Conservation (phyloP, 768 basidiomycete genomes). For the Piloderma croceum region DNA sequence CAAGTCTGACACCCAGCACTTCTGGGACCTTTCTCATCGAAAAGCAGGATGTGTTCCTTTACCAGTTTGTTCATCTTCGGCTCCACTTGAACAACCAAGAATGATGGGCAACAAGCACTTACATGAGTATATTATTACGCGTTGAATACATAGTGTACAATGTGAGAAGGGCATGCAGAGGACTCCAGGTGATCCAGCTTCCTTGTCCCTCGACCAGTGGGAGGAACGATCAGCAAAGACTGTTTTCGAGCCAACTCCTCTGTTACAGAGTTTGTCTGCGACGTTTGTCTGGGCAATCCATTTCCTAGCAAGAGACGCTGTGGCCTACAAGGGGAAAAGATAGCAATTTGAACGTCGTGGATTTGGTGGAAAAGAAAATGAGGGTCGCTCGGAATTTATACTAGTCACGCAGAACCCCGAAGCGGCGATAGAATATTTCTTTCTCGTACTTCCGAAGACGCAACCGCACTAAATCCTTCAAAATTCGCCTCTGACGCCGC, state of each 20-base stretch:
- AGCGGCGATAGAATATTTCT: background rate
- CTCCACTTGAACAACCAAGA: constrained; percentile 16
- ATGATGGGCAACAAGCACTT: constrained; percentile 21
- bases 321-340: constrained; percentile 50
- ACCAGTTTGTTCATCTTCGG: constrained; percentile 85
- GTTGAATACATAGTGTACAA: constrained; percentile 12
- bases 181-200: constrained; percentile 91
- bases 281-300: constrained; percentile 88
- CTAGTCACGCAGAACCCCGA: background rate
- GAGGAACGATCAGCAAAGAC: constrained; percentile 88
- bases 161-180: constrained; percentile 43
- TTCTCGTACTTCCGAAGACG: background rate
- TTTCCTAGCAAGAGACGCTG: constrained; percentile 41
- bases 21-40: constrained; percentile 32
- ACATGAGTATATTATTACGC: constrained; percentile 17
- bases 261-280: constrained; percentile 57
- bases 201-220: constrained; percentile 85
- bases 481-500: background rate
- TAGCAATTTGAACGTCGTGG: constrained; percentile 82
- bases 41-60: constrained; percentile 72
- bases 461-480: no score
- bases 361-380: constrained; percentile 17
- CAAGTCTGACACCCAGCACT: constrained; percentile 23
- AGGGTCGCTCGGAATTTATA: background rate
- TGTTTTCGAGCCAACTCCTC: constrained; percentile 96